phyloP scores from a whole-genome alignment of 345 rosid species.

The Punica granatum region DNA sequence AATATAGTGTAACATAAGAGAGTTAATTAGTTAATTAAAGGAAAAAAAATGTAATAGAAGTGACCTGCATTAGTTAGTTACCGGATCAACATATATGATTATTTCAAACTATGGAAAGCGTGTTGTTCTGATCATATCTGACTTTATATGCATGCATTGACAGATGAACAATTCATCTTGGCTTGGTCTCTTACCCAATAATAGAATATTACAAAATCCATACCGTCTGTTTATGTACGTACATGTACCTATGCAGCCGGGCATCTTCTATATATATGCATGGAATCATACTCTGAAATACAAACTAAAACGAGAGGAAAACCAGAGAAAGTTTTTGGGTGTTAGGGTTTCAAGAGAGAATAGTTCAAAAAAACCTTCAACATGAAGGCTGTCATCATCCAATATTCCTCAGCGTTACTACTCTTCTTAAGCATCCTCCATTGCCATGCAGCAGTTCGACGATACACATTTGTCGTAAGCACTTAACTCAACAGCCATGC shows the following conservation, averaged over 20 bases:
- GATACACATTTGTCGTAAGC: constrained; percentile 10
- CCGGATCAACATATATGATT: not conserved
- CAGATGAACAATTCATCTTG: not conserved
- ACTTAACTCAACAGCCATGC: not conserved
- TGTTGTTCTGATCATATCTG: not conserved
- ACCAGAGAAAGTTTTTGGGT: not conserved
- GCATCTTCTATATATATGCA: constrained; percentile 2
- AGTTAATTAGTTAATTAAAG: too few species aligned
- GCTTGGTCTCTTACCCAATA: not conserved
- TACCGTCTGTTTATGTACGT: too few species aligned
- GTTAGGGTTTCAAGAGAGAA: not conserved
- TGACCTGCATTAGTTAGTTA: too few species aligned
- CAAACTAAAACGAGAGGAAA: not conserved
- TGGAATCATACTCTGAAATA: too few species aligned
- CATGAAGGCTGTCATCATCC: constrained; percentile 1
- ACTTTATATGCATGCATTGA: not conserved
- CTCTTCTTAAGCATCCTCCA: constrained; percentile 6
- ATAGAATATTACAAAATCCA: not conserved
- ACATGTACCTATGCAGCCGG: too few species aligned
- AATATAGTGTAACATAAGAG: too few species aligned
- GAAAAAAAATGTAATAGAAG: too few species aligned
- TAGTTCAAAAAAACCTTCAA: not conserved
- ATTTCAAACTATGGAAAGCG: not conserved
- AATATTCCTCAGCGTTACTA: not conserved
- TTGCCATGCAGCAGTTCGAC: not conserved